Evolutionary conservation across 805 yeast species (phyloP).

Genomic region (Sugiyamaella marilandica): DNA sequence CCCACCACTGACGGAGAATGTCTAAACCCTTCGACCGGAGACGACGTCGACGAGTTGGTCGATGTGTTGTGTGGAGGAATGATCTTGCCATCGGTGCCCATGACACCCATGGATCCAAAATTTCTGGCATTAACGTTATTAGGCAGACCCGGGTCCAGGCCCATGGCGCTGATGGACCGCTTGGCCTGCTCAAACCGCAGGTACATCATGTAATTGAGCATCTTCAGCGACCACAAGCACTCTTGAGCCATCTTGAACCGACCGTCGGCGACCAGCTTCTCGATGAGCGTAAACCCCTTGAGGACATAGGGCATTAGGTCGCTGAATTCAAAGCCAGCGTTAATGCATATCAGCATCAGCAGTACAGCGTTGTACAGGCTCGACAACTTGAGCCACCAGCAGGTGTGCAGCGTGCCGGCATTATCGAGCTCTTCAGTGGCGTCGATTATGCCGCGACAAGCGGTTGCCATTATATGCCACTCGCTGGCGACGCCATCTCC

Average conservation of each 20-base stretch:
- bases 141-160: conserved; percentile 50
- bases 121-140: conserved; percentile 44
- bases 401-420: conserved; percentile 20
- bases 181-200: conserved; percentile 43
- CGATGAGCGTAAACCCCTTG: conserved; percentile 18
- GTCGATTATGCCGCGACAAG: conserved; percentile 12
- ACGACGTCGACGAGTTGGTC: not conserved
- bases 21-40: conserved; percentile 2
- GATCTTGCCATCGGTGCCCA: conserved; percentile 26
- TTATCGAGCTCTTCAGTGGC: conserved; percentile 9
- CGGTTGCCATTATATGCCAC: conserved; percentile 2
- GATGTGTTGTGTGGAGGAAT: conserved; percentile 12
- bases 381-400: conserved; percentile 48
- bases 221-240: conserved; percentile 58
- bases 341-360: conserved; percentile 37
- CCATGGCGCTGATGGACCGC: conserved; percentile 37
- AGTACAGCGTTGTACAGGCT: conserved; percentile 38
- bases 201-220: conserved; percentile 48
- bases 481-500: conserved; percentile 6
- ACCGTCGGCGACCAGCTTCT: conserved; percentile 21
- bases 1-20: not conserved
- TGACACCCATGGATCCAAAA: conserved; percentile 45
- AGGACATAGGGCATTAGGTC: conserved; percentile 15
- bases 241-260: conserved; percentile 47
- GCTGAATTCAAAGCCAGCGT: conserved; percentile 36